Base-by-base conservation (phyloP, 2,329 filamentous ascomycete genomes). In the Trichoderma citrinoviride region DNA sequence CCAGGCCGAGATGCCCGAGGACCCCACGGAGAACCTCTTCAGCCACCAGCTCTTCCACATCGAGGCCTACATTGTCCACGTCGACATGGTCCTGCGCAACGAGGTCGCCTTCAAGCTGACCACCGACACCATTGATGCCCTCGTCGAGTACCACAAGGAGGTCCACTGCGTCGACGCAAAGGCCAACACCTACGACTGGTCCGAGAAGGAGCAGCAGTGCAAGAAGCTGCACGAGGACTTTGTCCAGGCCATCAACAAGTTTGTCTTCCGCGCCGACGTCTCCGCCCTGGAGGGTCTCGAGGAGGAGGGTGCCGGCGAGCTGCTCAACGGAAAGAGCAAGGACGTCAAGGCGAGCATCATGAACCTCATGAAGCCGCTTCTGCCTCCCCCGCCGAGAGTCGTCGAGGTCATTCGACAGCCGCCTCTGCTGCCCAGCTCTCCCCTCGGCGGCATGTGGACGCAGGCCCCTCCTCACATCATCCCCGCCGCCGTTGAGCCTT, bases 71-170 rank as follows among this genome's bases (percentile, higher is more conserved):
- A 94, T 98, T 72, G 95, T 99, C 67, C 94, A 98, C 78, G 93
- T 99, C 78, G 95, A 99, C 82, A 97, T 98, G 93, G 94, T 99
- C 66, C 87, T 96, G 73, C 90, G 93, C 79, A 95, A 96, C 77
- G 95, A 98, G 82, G 93, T 99, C 74, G 95, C 93, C 71, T 98
- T 93, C 86, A 99, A 99, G 85, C 86, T 99, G 74, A 98, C 93
- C 25, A 87, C 89, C 65, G 95, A 98, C 76, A 93, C 93, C 67
- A 99, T 99, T 80, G 93, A 97, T 73, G 81, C 91, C 60, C 86
- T 99, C 69, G 90, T 97, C 76, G 92, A 97, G 77, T 96, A 96
- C 78, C 95, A 99, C 85, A 93, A 95, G 83, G 92, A 97, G 69
- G 86, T 98, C 72, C 93, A 96, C 83, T 96, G 92, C 71, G 86